Percentiles rank a stretch among this genome's conserved stretches.
These are phyloP conservation scores for Talaromyces sp. DNA, from an alignment of 2,329 filamentous ascomycete species.

Conservation along the genomic window DNA sequence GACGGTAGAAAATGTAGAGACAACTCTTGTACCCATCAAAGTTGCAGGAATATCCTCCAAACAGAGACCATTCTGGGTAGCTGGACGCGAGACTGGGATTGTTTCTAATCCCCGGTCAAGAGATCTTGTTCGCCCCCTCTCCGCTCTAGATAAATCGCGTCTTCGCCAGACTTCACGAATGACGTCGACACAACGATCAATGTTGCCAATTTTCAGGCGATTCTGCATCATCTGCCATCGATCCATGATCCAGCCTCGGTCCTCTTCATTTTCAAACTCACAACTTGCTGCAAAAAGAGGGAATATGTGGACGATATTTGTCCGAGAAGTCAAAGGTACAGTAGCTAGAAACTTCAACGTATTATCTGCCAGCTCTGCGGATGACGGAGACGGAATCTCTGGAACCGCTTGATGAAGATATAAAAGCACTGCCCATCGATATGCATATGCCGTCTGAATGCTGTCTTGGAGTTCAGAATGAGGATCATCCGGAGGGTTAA, in stretches of 20 bases:
- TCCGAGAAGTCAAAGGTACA: slow-evolving; percentile 57
- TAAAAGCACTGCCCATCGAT: slow-evolving; percentile 61
- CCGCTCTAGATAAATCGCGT: slow-evolving; percentile 50
- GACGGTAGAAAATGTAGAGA: slow-evolving; percentile 26
- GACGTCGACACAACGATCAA: slow-evolving; percentile 61
- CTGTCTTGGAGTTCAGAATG: slow-evolving; percentile 58
- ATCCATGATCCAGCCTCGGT: slow-evolving; percentile 59
- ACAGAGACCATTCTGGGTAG: background rate
- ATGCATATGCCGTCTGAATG: slow-evolving; percentile 62
- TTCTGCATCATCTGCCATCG: slow-evolving; percentile 58
- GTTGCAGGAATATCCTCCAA: slow-evolving; percentile 1
- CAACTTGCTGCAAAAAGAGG: slow-evolving; percentile 64
- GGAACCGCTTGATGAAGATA: slow-evolving; percentile 66
- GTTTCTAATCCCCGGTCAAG: slow-evolving; percentile 15
- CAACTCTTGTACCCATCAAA: slow-evolving; percentile 17
- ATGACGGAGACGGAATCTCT: slow-evolving; percentile 57
- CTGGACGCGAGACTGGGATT: slow-evolving; percentile 9
- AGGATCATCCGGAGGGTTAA: slow-evolving; percentile 60
- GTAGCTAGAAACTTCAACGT: slow-evolving; percentile 59
- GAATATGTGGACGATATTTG: slow-evolving; percentile 65
- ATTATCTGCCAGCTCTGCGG: slow-evolving; percentile 56
- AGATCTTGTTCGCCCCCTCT: slow-evolving; percentile 31
- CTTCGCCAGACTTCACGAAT: slow-evolving; percentile 63
- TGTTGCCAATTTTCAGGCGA: slow-evolving; percentile 62
- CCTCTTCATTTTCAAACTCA: slow-evolving; percentile 55